A percentile compares a stretch with the other conserved stretches of the same genome.
phyloP scores from a whole-genome alignment of 805 yeast species.

The Metschnikowia peoriensis region DNA sequence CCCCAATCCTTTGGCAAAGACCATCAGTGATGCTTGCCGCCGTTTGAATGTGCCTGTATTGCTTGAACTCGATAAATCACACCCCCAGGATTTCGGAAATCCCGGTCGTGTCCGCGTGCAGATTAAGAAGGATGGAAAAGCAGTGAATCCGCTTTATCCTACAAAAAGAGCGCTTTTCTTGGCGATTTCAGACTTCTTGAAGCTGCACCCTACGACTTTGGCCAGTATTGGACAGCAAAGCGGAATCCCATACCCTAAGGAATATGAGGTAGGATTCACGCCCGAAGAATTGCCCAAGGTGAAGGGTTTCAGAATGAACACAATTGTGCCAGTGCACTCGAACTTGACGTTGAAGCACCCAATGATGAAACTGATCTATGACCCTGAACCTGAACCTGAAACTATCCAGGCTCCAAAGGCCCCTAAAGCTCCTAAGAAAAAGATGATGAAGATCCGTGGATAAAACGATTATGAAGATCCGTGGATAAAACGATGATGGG shows the following conservation, averaged over 20 bases:
- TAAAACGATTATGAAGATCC: background rate
- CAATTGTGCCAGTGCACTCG: slow-evolving; percentile 85
- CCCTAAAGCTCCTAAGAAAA: slow-evolving; percentile 52
- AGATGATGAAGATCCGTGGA: slow-evolving; percentile 61
- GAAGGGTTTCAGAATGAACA: slow-evolving; percentile 83
- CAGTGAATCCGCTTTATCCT: slow-evolving; percentile 38
- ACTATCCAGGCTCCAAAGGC: slow-evolving; percentile 29
- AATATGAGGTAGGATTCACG: slow-evolving; percentile 47
- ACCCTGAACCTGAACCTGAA: slow-evolving; percentile 44
- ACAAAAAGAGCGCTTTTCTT: slow-evolving; percentile 65
- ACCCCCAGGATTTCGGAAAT: slow-evolving; percentile 96
- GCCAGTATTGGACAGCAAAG: slow-evolving; percentile 47
- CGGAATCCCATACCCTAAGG: slow-evolving; percentile 65
- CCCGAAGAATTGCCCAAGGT: slow-evolving; percentile 70
- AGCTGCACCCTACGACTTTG: slow-evolving; percentile 67
- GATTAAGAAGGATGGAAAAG: slow-evolving; percentile 46
- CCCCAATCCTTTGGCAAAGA: slow-evolving; percentile 82
- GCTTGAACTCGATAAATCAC: slow-evolving; percentile 78
- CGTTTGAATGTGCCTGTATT: slow-evolving; percentile 41
- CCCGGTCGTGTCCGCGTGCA: slow-evolving; percentile 92
- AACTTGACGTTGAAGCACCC: slow-evolving; percentile 82
- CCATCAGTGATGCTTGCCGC: slow-evolving; percentile 71
- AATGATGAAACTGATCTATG: slow-evolving; percentile 67
- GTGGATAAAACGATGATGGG: background rate
- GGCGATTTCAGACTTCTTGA: slow-evolving; percentile 58